Evolutionary conservation across 2,329 filamentous ascomycete genomes (phyloP).

Genomic region (Akanthomyces uredinophilus): DNA sequence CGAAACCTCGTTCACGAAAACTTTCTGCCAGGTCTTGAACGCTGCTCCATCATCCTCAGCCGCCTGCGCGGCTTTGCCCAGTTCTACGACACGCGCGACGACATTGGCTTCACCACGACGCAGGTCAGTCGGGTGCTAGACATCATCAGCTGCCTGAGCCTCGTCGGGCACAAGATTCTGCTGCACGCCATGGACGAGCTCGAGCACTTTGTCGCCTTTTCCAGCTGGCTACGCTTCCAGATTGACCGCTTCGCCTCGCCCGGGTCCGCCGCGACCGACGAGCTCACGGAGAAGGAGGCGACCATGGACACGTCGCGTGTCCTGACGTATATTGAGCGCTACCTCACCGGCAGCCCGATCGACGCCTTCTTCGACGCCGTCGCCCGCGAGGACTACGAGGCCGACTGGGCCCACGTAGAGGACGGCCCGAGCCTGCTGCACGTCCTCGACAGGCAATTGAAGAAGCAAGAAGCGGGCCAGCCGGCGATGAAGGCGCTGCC

Average conservation of each 20-base stretch:
- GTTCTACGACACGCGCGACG: constrained; percentile 64
- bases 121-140: constrained; percentile 64
- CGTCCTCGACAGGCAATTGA: constrained; percentile 44
- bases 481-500: constrained; percentile 48
- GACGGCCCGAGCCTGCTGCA: constrained; percentile 42
- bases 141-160: constrained; percentile 66
- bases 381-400: constrained; percentile 45
- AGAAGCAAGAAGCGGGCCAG: constrained; percentile 41
- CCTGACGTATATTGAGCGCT: constrained; percentile 70
- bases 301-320: constrained; percentile 69
- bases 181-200: constrained; percentile 70
- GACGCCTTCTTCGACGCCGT: constrained; percentile 53
- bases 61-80: constrained; percentile 77
- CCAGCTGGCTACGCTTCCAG: constrained; percentile 75
- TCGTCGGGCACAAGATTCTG: constrained; percentile 70
- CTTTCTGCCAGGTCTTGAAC: constrained; percentile 80
- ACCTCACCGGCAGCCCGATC: constrained; percentile 62
- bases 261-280: constrained; percentile 57
- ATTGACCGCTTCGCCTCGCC: constrained; percentile 69
- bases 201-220: constrained; percentile 71
- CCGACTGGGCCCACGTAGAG: constrained; percentile 39
- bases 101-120: constrained; percentile 59
- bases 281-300: constrained; percentile 72
- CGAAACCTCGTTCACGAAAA: constrained; percentile 79
- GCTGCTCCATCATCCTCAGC: constrained; percentile 74